phyloP scores from a whole-genome alignment of 2,329 filamentous ascomycete species.

The Hypoxylon rubiginosum region DNA sequence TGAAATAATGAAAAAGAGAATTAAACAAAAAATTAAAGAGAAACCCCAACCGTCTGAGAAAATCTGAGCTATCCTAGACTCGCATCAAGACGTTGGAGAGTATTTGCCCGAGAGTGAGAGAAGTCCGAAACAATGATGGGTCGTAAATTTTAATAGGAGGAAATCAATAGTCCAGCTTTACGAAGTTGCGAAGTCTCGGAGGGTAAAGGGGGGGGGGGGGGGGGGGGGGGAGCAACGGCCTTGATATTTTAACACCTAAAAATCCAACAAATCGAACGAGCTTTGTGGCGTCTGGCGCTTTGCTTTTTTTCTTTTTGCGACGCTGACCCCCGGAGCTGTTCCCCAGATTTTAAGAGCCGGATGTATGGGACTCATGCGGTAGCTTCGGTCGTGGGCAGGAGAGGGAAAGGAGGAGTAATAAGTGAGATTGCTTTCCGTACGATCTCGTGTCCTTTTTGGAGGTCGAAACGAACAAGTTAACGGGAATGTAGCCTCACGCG shows the following conservation, averaged over 20 bases:
- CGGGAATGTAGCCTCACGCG: conserved; percentile 7
- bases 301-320: conserved; percentile 38
- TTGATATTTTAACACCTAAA: conserved; percentile 30
- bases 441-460: background rate
- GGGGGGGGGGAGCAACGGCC: conserved; percentile 16
- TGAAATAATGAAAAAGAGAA: no score
- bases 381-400: background rate
- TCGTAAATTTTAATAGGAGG: conserved; percentile 26
- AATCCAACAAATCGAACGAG: conserved; percentile 22
- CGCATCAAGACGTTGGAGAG: conserved; percentile 15
- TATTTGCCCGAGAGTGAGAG: conserved; percentile 29
- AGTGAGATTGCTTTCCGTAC: background rate
- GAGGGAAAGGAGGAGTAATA: background rate
- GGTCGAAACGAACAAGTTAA: conserved; percentile 1
- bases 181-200: conserved; percentile 31
- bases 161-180: conserved; percentile 39
- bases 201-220: conserved; percentile 16
- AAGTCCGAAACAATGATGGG: conserved; percentile 35
- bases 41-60: conserved; percentile 5
- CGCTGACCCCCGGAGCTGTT: conserved; percentile 6
- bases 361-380: conserved; percentile 2
- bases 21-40: background rate
- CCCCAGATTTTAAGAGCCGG: background rate
- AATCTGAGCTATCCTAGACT: conserved; percentile 30
- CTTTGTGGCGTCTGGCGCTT: conserved; percentile 32